Conservation (phyloP, 2,329 filamentous ascomycete genomes). For the Zymoseptoria ardabiliae region DNA sequence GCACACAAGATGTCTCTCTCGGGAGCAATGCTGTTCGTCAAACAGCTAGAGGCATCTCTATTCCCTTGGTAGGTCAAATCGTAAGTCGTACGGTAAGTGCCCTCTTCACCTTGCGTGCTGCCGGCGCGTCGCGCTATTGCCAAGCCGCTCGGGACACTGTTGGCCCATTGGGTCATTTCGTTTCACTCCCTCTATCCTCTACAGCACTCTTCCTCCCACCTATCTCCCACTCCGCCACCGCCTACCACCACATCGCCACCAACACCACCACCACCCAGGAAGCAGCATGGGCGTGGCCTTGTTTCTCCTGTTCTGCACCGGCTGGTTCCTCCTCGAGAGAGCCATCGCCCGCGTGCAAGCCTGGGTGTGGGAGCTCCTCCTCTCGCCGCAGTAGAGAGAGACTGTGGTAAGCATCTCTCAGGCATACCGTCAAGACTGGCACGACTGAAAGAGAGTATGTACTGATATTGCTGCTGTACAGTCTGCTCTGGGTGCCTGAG, state of each 20-base stretch:
- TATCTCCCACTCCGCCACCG: background rate
- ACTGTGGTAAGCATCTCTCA: background rate
- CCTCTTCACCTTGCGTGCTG: background rate
- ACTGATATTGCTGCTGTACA: background rate
- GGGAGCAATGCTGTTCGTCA: background rate
- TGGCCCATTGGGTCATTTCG: background rate
- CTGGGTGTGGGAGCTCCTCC: background rate
- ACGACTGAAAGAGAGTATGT: background rate
- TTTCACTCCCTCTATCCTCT: background rate
- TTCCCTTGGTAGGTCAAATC: background rate
- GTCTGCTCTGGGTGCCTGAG: background rate
- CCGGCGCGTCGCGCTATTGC: background rate
- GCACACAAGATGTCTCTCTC: background rate
- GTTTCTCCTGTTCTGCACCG: background rate
- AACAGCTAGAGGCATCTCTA: background rate
- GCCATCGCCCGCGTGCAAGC: background rate
- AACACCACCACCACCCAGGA: background rate
- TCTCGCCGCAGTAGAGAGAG: background rate
- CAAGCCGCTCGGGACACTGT: background rate
- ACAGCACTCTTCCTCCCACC: background rate
- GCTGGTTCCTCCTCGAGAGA: background rate
- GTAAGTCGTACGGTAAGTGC: background rate
- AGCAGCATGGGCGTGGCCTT: background rate
- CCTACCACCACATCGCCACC: background rate
- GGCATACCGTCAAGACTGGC: background rate